Evolutionary conservation across 257 asterid genomes (phyloP), one percentile per base, ranked within the genome.

Genomic region (Solanum lycopersicoides): DNA sequence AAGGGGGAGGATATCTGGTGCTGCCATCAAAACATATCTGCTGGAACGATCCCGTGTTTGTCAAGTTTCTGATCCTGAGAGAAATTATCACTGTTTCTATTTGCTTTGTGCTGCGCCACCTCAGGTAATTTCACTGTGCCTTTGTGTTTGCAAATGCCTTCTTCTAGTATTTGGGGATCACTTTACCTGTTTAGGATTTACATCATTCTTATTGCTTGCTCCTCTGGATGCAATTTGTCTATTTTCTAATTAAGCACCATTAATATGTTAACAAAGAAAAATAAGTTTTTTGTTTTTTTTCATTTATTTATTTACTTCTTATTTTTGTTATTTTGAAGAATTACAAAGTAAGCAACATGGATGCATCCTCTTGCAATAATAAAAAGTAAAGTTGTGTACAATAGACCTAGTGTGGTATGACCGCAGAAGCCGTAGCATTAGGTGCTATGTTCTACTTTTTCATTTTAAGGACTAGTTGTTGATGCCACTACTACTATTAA

Each of bases 91-190:
- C 82, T 96, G 99, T 89, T 96, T 96, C 90, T 96, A 96, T 88
- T 93, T 96, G 98, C 94, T 96, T 86, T 96, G 99, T 93, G 93
- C 97, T 93, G 99, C 99, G 83, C 98, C 99, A 88, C 87, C 89
- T 32, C 93, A 94, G 98, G 99, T 95, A 92, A 30, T 76, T 10
- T 37, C 11, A 30, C 69, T 50, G 44, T 50, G 32, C 85, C 44
- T 82, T 53, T 10, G 16, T 50, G 45, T 82, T 82, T 50, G 85
- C 44, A 50, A 50, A 82, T 82, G 45, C 59, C 32, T 50, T 50
- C 30, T 50, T 82, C 85, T 50, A 82, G 12, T 30, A 82, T 28
- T 82, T 30, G 10, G 85, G 69, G 85, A 10, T n/a, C 7, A 82
- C 45, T 82, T 82, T 18, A 50, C 69, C 85, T 82, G 14, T 82